These are phyloP conservation scores for Suhomyces taliae DNA, from an alignment of 1,139 yeast species.

Conservation along the genomic window DNA sequence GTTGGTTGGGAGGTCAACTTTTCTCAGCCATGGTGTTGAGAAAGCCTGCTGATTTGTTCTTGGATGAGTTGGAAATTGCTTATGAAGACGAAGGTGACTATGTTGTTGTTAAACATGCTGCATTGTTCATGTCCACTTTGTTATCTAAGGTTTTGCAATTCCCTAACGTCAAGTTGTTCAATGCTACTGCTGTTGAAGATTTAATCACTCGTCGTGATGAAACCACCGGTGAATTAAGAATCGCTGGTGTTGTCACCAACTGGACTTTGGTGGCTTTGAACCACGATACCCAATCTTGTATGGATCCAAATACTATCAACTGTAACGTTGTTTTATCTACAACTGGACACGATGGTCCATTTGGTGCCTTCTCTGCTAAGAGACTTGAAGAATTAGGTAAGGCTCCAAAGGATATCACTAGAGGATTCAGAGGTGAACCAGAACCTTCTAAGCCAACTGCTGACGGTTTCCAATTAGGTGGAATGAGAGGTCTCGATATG, in stretches of 20 bases:
- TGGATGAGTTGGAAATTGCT: slow-evolving; percentile 62
- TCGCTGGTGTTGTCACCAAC: slow-evolving; percentile 81
- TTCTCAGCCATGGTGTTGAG: slow-evolving; percentile 79
- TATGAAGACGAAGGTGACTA: slow-evolving; percentile 82
- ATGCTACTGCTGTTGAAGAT: slow-evolving; percentile 82
- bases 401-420: slow-evolving; percentile 24
- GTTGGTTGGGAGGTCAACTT: slow-evolving; percentile 79
- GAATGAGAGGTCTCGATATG: slow-evolving; percentile 82
- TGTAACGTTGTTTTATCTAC: slow-evolving; percentile 70
- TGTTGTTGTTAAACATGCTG: slow-evolving; percentile 81
- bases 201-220: slow-evolving; percentile 69
- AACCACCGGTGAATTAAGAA: slow-evolving; percentile 54
- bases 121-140: slow-evolving; percentile 71
- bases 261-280: slow-evolving; percentile 79
- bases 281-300: slow-evolving; percentile 76
- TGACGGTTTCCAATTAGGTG: slow-evolving; percentile 53
- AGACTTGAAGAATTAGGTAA: slow-evolving; percentile 38
- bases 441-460: slow-evolving; percentile 21
- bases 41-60: slow-evolving; percentile 71
- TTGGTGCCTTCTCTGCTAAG: slow-evolving; percentile 76
- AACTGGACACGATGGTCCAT: slow-evolving; percentile 83
- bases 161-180: slow-evolving; percentile 76
- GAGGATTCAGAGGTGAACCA: slow-evolving; percentile 16
- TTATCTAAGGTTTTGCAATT: slow-evolving; percentile 67
- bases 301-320: slow-evolving; percentile 84